phyloP scores from a whole-genome alignment of 768 basidiomycete genomes.

The Russula ochroleuca region DNA sequence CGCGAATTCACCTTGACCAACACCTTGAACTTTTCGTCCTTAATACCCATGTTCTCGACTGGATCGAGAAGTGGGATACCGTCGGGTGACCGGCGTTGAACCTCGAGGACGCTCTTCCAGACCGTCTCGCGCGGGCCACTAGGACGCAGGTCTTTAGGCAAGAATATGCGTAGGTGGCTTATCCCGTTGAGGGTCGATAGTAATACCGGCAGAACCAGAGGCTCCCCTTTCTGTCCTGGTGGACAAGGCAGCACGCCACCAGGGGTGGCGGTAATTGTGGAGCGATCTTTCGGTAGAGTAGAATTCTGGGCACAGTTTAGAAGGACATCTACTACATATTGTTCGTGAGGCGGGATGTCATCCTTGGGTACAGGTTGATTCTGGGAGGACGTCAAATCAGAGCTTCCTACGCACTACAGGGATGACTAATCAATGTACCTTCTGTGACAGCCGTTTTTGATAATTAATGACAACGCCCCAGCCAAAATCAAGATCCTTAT shows the following conservation, averaged over 20 bases:
- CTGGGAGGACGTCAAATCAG: conserved; percentile 35
- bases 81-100: conserved; percentile 85
- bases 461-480: conserved; percentile 96
- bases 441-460: conserved; percentile 79
- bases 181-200: conserved; percentile 84
- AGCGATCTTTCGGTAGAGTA: conserved; percentile 54
- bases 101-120: conserved; percentile 88
- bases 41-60: conserved; percentile 91
- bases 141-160: conserved; percentile 86
- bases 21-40: conserved; percentile 86
- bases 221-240: conserved; percentile 65
- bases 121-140: conserved; percentile 71
- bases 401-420: background rate
- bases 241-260: conserved; percentile 74
- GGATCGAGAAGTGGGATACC: conserved; percentile 88
- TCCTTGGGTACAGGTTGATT: conserved; percentile 66
- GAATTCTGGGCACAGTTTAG: conserved; percentile 71
- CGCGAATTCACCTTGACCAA: conserved; percentile 62
- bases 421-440: conserved; percentile 43
- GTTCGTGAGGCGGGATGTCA: conserved; percentile 75
- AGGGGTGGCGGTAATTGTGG: conserved; percentile 52
- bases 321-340: conserved; percentile 91
- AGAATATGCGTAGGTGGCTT: conserved; percentile 77
- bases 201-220: conserved; percentile 84
- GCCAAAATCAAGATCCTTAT: conserved; percentile 86